Evolutionary conservation across 2,329 filamentous ascomycete species (phyloP).

Genomic region (Colletotrichum limetticola): DNA sequence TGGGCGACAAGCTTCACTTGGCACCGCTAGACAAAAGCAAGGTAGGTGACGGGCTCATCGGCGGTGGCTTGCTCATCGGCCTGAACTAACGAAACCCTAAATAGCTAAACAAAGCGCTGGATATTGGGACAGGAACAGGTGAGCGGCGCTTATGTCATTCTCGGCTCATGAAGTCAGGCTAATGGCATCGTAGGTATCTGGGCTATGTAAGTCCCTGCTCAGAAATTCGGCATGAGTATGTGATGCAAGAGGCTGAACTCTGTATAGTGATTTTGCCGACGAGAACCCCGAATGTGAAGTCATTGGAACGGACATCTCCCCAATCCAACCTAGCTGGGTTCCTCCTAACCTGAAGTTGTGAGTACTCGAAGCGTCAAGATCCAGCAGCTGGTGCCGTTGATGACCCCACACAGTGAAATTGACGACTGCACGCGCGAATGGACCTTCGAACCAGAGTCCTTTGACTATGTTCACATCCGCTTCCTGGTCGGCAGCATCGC

Average conservation of each 20-base stretch:
- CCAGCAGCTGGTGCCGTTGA: conserved; percentile 50
- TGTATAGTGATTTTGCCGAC: conserved; percentile 58
- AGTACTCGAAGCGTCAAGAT: background rate
- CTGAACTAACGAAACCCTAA: background rate
- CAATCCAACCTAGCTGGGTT: conserved; percentile 66
- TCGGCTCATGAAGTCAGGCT: background rate
- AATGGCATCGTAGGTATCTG: conserved; percentile 21
- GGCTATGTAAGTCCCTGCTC: conserved; percentile 18
- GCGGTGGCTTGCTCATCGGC: too few relatives aligned
- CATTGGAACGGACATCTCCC: conserved; percentile 66
- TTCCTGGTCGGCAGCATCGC: conserved; percentile 63
- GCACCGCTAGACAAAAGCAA: conserved; percentile 40
- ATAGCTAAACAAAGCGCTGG: conserved; percentile 45
- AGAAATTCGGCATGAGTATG: background rate
- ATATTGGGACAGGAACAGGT: conserved; percentile 62
- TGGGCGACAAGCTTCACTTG: conserved; percentile 39
- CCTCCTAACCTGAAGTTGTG: conserved; percentile 63
- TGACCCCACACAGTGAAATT: conserved; percentile 51
- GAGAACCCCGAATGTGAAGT: conserved; percentile 55
- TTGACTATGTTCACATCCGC: conserved; percentile 69
- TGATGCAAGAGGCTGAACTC: background rate
- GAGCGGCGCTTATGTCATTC: background rate
- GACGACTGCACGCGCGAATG: conserved; percentile 67
- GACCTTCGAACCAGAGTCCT: conserved; percentile 56
- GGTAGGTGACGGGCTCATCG: conserved; percentile 37